Evolutionary conservation across 768 basidiomycete species (phyloP).

Genomic region (Floccularia luteovirens): DNA sequence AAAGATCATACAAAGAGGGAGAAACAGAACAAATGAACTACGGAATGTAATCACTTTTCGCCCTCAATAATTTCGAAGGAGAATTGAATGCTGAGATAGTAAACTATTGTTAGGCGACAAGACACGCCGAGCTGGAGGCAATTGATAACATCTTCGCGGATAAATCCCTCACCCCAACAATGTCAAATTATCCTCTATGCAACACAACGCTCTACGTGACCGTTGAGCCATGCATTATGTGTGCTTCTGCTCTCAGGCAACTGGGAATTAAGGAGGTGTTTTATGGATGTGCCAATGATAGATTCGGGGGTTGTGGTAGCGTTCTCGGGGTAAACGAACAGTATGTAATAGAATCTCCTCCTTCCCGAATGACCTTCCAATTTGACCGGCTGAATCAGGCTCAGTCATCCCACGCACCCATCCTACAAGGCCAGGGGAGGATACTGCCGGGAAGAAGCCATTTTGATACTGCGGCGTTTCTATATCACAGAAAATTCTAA

Average conservation of each 20-base stretch:
- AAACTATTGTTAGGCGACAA: slow-evolving; percentile 66
- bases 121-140: slow-evolving; percentile 96
- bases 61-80: not conserved
- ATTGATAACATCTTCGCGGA: slow-evolving; percentile 81
- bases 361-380: not conserved
- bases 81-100: slow-evolving; percentile 1
- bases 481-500: slow-evolving; percentile 92
- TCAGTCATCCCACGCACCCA: slow-evolving; percentile 67
- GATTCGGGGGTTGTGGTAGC: slow-evolving; percentile 95
- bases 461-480: slow-evolving; percentile 79
- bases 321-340: slow-evolving; percentile 80
- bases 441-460: slow-evolving; percentile 75
- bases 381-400: slow-evolving; percentile 25
- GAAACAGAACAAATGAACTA: slow-evolving; percentile 93
- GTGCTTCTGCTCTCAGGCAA: slow-evolving; percentile 91
- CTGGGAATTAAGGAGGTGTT: slow-evolving; percentile 85
- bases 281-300: slow-evolving; percentile 92
- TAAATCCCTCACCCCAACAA: slow-evolving; percentile 42
- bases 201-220: slow-evolving; percentile 92
- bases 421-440: slow-evolving; percentile 71
- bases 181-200: slow-evolving; percentile 54
- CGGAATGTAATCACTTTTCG: slow-evolving; percentile 56
- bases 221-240: slow-evolving; percentile 99
- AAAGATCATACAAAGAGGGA: slow-evolving; percentile 72
- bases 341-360: slow-evolving; percentile 30